A percentile compares a stretch with the other conserved stretches of the same genome.
These are phyloP conservation scores for Cucurbita pepo DNA, from an alignment of 306 rosid genomes.

Conservation along the genomic window DNA sequence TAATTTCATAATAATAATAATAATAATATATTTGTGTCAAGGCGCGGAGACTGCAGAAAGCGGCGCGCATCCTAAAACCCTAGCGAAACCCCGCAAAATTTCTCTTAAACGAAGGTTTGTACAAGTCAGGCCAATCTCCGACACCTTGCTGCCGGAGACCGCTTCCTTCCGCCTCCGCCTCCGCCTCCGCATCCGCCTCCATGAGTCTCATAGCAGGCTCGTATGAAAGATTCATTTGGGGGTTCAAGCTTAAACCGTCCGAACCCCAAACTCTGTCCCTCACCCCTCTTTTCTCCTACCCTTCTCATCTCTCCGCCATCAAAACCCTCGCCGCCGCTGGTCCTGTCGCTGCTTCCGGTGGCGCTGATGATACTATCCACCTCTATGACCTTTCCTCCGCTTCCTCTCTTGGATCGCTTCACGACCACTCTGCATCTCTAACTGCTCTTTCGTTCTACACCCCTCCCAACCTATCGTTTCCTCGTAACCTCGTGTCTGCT, in stretches of 20 bases:
- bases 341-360: constrained; percentile 77
- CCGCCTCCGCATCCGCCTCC: not conserved
- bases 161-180: not conserved
- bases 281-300: constrained; percentile 62
- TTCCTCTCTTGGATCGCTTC: constrained; percentile 73
- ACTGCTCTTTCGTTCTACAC: constrained; percentile 69
- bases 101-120: not conserved
- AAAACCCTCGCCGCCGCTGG: constrained; percentile 54
- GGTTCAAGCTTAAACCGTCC: constrained; percentile 46
- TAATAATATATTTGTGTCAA: too few species aligned
- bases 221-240: constrained; percentile 82
- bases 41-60: not conserved
- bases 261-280: constrained; percentile 27
- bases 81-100: not conserved
- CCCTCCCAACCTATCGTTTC: constrained; percentile 44
- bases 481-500: constrained; percentile 85
- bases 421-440: constrained; percentile 55
- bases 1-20: too few species aligned
- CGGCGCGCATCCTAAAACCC: not conserved
- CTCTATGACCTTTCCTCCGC: constrained; percentile 59
- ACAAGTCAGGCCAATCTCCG: not conserved
- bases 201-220: constrained; percentile 84
- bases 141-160: not conserved
- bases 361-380: constrained; percentile 73
- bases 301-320: constrained; percentile 68